These are phyloP conservation scores for Metahyphopichia silvanorum DNA, from an alignment of 805 yeast genomes.

Conservation along the genomic window DNA sequence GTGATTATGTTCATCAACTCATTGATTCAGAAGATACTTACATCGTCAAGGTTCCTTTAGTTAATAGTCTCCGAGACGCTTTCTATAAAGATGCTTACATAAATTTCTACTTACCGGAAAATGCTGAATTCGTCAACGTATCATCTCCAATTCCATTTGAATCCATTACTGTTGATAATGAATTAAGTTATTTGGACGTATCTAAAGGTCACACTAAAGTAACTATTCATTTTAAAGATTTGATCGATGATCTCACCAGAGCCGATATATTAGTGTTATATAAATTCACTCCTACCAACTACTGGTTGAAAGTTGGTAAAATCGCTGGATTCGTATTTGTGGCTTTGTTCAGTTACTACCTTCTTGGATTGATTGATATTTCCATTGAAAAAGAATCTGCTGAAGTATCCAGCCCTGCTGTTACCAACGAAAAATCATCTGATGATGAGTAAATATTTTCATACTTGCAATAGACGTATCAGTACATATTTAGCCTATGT, in stretches of 20 bases:
- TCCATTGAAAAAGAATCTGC: constrained; percentile 22
- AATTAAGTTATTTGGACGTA: constrained; percentile 68
- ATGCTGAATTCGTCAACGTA: constrained; percentile 58
- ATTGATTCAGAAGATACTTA: constrained; percentile 44
- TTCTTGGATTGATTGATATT: constrained; percentile 34
- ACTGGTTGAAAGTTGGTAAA: constrained; percentile 62
- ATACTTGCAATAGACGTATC: too few species aligned
- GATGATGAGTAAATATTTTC: too few species aligned
- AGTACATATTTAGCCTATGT: too few species aligned
- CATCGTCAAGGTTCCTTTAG: constrained; percentile 62
- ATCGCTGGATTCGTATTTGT: constrained; percentile 60
- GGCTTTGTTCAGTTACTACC: constrained; percentile 55
- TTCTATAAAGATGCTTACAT: constrained; percentile 60
- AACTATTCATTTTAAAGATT: constrained; percentile 52
- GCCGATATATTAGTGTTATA: constrained; percentile 61
- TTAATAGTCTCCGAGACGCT: constrained; percentile 71
- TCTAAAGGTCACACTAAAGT: constrained; percentile 75
- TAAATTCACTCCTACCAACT: constrained; percentile 50
- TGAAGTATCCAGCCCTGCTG: too few species aligned
- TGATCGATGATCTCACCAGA: constrained; percentile 65
- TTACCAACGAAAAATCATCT: too few species aligned
- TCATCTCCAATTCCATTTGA: constrained; percentile 51
- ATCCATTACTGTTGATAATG: constrained; percentile 26
- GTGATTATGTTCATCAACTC: constrained; percentile 46
- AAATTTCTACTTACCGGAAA: constrained; percentile 81